Base-by-base conservation (phyloP, 2,329 filamentous ascomycete species). In the Daldinia sp. region DNA sequence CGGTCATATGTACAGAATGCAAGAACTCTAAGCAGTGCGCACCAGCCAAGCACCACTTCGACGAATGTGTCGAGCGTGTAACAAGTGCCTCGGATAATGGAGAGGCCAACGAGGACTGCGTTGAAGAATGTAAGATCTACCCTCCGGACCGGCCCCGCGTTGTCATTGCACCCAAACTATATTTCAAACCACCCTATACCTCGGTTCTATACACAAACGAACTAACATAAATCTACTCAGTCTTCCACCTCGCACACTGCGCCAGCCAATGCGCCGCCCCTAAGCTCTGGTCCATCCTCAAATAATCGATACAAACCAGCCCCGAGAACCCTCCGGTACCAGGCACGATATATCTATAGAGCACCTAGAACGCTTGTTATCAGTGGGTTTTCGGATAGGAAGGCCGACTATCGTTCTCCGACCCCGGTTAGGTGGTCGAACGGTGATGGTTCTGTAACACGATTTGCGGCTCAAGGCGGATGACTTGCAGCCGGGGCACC, bases 211-310 rank as follows among this genome's bases (percentile, higher is more conserved):
- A 51, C 45, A 45, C 34, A 56, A 97, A 25, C 9, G 35, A 56
- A 34, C 64, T 67, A 52, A 67, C 43, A 30, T 15, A 10, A 1
- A 34, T 27, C 6, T 34, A 9, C 17, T 6, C 4, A 68, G 94
- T 97, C 86, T 99, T 99, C 91, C 94, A 99, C 82, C 92, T 99
- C 74, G 90, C 92, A 74, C 95, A 98, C 86, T 99, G 95, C 84
- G 93, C 94, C 68, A 92, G 87, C 75, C 84, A 90, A 78, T 99
- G 95, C 79, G 94, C 95, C 68, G 95, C 95, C 57, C 94, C 94
- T 75, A 97, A 97, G 89, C 90, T 99, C 75, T 99, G 93, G 88
- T 87, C 89, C 70, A 83, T 89, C 81, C 91, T 98, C 79, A 96
- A 94, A 87, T 98, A 96, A 86, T 82, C 52, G 52, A 60, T 56